These are phyloP conservation scores for Candida sithepensis DNA, from an alignment of 805 yeast genomes.

Conservation along the genomic window DNA sequence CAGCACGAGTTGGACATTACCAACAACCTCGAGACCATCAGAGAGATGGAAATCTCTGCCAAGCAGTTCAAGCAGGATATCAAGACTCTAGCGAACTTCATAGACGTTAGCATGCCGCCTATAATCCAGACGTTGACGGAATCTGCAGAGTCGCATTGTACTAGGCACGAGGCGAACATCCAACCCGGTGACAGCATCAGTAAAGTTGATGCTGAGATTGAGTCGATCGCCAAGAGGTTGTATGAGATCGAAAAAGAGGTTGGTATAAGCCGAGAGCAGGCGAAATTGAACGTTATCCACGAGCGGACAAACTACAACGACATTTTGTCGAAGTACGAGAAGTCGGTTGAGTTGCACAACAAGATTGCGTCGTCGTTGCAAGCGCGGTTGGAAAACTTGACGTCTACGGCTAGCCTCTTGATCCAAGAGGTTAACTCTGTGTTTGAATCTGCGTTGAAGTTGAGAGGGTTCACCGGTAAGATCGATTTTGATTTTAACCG, in stretches of 20 bases:
- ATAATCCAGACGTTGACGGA: slow-evolving; percentile 23
- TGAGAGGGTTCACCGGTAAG: slow-evolving; percentile 72
- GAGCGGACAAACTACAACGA: slow-evolving; percentile 41
- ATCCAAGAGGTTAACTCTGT: slow-evolving; percentile 48
- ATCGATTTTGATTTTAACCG: slow-evolving; percentile 58
- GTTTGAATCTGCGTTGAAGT: slow-evolving; percentile 56
- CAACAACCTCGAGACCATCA: slow-evolving; percentile 11
- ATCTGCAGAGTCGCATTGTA: slow-evolving; percentile 41
- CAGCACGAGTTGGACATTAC: slow-evolving; percentile 19
- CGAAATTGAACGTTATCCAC: slow-evolving; percentile 42
- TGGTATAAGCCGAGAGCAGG: slow-evolving; percentile 55
- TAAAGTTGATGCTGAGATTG: slow-evolving; percentile 46
- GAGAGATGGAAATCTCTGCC: slow-evolving; percentile 13
- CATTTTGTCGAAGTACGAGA: slow-evolving; percentile 38
- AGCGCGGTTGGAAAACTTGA: slow-evolving; percentile 40
- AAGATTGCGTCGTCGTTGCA: slow-evolving; percentile 35
- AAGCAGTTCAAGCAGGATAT: slow-evolving; percentile 23
- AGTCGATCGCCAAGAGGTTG: slow-evolving; percentile 42
- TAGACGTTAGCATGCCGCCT: slow-evolving; percentile 22
- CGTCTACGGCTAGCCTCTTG: slow-evolving; percentile 36
- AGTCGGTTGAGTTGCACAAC: slow-evolving; percentile 30
- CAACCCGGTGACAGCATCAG: slow-evolving; percentile 41
- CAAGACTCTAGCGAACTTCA: slow-evolving; percentile 24
- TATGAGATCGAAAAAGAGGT: slow-evolving; percentile 48
- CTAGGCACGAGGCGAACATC: slow-evolving; percentile 42